phyloP scores from a whole-genome alignment of 805 yeast genomes.

The Zygoascus ofunaensis region DNA sequence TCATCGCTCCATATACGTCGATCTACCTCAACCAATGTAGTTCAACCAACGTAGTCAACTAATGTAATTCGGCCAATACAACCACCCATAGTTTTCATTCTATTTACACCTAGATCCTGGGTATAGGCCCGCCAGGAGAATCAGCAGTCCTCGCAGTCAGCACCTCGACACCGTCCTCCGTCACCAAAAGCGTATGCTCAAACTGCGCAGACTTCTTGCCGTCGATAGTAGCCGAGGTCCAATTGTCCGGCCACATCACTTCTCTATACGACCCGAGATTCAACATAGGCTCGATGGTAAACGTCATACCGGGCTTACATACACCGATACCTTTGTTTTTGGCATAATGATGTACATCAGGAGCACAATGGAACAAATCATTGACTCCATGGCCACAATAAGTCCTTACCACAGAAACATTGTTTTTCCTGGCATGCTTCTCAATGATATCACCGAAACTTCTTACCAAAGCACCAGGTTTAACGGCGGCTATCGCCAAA shows the following conservation, averaged over 20 bases:
- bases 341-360: conserved; percentile 90
- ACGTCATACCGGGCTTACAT: conserved; percentile 91
- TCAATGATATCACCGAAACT: conserved; percentile 82
- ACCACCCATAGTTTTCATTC: too few species aligned
- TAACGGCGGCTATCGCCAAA: conserved; percentile 70
- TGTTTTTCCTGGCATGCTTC: conserved; percentile 67
- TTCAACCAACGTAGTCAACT: too few species aligned
- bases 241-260: conserved; percentile 90
- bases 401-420: conserved; percentile 79
- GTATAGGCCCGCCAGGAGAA: conserved; percentile 73
- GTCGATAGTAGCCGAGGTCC: conserved; percentile 88
- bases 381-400: conserved; percentile 95
- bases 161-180: conserved; percentile 89
- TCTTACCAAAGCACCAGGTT: conserved; percentile 87
- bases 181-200: conserved; percentile 81
- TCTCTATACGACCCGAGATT: conserved; percentile 77
- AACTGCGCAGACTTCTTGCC: conserved; percentile 90
- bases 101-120: conserved; percentile 9
- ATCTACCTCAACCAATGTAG: too few species aligned
- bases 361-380: conserved; percentile 78
- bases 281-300: conserved; percentile 97
- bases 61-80: too few species aligned
- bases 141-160: conserved; percentile 69
- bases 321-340: conserved; percentile 88
- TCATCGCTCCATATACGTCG: too few species aligned